phyloP scores from a whole-genome alignment of 441 rosid genomes.

The Biscutella laevigata region DNA sequence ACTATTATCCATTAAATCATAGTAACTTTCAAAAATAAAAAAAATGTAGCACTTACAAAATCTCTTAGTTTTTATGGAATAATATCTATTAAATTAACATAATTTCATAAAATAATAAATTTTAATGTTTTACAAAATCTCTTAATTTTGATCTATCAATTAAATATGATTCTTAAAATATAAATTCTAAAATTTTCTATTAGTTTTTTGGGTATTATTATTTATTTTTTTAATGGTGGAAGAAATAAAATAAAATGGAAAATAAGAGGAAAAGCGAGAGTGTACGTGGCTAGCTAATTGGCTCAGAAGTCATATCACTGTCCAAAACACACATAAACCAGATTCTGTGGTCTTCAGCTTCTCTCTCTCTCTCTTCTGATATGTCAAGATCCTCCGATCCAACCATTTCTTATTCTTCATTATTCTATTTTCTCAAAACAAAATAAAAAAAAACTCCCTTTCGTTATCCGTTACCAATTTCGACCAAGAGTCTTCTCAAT shows the following conservation, averaged over 20 bases:
- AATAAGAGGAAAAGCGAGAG: slow-evolving; percentile 24
- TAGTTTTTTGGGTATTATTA: too few species aligned
- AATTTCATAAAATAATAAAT: too few species aligned
- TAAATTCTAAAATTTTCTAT: too few species aligned
- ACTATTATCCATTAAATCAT: too few species aligned
- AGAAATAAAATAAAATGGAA: neutral
- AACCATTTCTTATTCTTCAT: slow-evolving; percentile 21
- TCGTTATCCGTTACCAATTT: slow-evolving; percentile 23
- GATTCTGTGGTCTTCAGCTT: slow-evolving; percentile 25
- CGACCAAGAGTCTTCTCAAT: slow-evolving; percentile 20
- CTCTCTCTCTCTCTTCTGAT: neutral
- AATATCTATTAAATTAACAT: too few species aligned
- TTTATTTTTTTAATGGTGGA: neutral
- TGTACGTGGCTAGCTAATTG: slow-evolving; percentile 29
- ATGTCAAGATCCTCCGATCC: slow-evolving; percentile 20
- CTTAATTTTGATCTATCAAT: too few species aligned
- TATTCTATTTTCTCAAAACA: neutral
- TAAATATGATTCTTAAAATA: too few species aligned
- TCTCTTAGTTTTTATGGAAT: too few species aligned
- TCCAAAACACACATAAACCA: slow-evolving; percentile 5
- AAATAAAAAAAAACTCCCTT: neutral
- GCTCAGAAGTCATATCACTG: slow-evolving; percentile 24
- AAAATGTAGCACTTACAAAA: too few species aligned
- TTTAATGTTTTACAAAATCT: too few species aligned
- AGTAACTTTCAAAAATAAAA: too few species aligned